phyloP scores from a whole-genome alignment of 2,329 filamentous ascomycete species.

The Didymella lethalis region DNA sequence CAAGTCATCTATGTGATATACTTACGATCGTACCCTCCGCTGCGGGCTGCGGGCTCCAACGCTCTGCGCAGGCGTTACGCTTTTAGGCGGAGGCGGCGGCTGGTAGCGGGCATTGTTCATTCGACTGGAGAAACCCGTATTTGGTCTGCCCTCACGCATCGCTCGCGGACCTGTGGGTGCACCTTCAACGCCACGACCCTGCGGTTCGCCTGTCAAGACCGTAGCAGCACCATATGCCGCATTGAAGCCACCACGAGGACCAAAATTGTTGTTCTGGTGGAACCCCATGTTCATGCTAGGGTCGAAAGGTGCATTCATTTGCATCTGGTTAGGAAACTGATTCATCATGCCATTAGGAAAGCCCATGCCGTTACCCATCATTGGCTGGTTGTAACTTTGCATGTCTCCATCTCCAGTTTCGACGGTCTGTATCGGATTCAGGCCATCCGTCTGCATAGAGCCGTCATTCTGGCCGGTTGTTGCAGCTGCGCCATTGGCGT shows the following conservation, averaged over 20 bases:
- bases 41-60: conserved; percentile 35
- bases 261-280: conserved; percentile 49
- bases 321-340: conserved; percentile 64
- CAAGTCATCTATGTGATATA: neutral
- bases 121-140: conserved; percentile 75
- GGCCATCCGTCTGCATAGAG: conserved; percentile 27
- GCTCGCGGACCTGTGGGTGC: conserved; percentile 94
- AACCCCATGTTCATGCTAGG: conserved; percentile 51
- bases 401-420: conserved; percentile 39
- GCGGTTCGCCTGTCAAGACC: conserved; percentile 48
- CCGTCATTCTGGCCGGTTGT: conserved; percentile 29
- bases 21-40: conserved; percentile 44
- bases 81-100: conserved; percentile 31
- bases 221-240: conserved; percentile 49
- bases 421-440: conserved; percentile 48
- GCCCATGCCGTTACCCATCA: conserved; percentile 40
- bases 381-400: conserved; percentile 35
- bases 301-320: conserved; percentile 51
- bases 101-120: conserved; percentile 50
- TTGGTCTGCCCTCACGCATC: conserved; percentile 87
- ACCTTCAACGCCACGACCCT: conserved; percentile 67
- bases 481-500: conserved; percentile 25
- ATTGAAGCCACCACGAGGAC: conserved; percentile 57
- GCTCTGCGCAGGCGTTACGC: conserved; percentile 32
- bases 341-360: conserved; percentile 45